Evolutionary conservation across 352 stramenopile species (phyloP), one percentile per base, ranked within the genome.

Genomic region (Thraustochytrium striatum): DNA sequence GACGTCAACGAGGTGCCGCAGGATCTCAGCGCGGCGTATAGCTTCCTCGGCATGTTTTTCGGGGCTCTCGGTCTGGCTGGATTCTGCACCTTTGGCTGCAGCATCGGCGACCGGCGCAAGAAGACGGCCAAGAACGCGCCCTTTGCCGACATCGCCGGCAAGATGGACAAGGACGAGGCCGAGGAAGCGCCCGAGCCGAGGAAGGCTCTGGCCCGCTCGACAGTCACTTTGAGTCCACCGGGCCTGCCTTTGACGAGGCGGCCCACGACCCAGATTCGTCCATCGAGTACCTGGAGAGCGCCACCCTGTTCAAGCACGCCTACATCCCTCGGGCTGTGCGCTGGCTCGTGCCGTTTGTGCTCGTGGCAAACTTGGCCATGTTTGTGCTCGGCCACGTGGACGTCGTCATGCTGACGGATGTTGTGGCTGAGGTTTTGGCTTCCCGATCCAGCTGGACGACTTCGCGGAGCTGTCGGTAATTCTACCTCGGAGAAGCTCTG

Each of bases 131-230:
- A 55, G 47, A 25, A 55, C 47, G 47, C 47, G 16, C 16, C 25
- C 16, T 55, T 55, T 79, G 96, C 96, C 61, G 96, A 99, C 91
- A 90, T 99, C 83, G 96, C 98, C 32, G 96, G 96, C 84, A 99
- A 99, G 88, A 94, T 99, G n/a, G 95, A 98, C 28, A 91, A 98
- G 84, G 97, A 96, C 85, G 99, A 99, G 80, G 95, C 95, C 36
- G 96, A 99, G 85, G 96, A 99, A 84, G 96, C 99, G 91, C 96
- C 96, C 72, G 19, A 5, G 5, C 25, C 5, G 5, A 61, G 53
- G 25, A n/a, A n/a, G n/a, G n/a, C n/a, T n/a, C 19, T 36, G 5
- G 25, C 5, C 19, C 33, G 53, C 53, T 61, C 5, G 25, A 32
- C 5, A 19, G 19, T 61, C 5, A 36, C 33, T 32, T 11, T 5